A percentile compares a stretch with the other conserved stretches of the same genome.
phyloP scores from a whole-genome alignment of 345 rosid species.

The Brassica cretica region DNA sequence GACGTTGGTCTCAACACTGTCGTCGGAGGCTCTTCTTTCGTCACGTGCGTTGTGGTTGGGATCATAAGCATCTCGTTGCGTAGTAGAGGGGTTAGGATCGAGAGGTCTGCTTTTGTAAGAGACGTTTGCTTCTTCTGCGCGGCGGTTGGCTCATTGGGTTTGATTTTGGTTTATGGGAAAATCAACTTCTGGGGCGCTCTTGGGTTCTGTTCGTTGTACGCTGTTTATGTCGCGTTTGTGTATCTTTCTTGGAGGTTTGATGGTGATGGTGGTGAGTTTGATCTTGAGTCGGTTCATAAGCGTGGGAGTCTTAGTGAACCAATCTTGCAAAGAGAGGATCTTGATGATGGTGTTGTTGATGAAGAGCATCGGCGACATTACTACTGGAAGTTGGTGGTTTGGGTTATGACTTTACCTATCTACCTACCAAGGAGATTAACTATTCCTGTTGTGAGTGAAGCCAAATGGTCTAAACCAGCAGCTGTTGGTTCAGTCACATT shows the following conservation, averaged over 20 bases:
- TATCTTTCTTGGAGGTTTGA: constrained; percentile 45
- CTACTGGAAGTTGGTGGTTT: constrained; percentile 39
- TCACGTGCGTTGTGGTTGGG: constrained; percentile 79
- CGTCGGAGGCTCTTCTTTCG: constrained; percentile 81
- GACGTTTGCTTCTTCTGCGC: constrained; percentile 72
- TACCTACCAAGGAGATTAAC: constrained; percentile 82
- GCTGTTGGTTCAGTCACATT: constrained; percentile 64
- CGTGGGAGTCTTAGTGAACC: constrained; percentile 35
- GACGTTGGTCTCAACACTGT: constrained; percentile 79
- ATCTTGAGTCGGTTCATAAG: constrained; percentile 37
- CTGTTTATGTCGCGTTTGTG: constrained; percentile 60
- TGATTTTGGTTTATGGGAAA: constrained; percentile 55
- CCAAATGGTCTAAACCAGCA: constrained; percentile 74
- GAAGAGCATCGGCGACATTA: constrained; percentile 25
- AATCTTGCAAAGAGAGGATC: constrained; percentile 20
- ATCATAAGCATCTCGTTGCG: constrained; percentile 53
- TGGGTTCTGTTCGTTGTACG: constrained; percentile 60
- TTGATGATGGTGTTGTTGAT: constrained; percentile 18
- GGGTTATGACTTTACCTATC: constrained; percentile 66
- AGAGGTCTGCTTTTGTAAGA: constrained; percentile 66
- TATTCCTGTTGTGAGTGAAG: constrained; percentile 69
- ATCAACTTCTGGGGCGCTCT: constrained; percentile 64
- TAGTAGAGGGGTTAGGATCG: constrained; percentile 47
- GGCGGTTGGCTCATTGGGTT: constrained; percentile 57
- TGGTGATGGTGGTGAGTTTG: constrained; percentile 32